Evolutionary conservation across 2,329 filamentous ascomycete species (phyloP), one percentile per base, ranked within the genome.

Genomic region (Cladosporium velox): DNA sequence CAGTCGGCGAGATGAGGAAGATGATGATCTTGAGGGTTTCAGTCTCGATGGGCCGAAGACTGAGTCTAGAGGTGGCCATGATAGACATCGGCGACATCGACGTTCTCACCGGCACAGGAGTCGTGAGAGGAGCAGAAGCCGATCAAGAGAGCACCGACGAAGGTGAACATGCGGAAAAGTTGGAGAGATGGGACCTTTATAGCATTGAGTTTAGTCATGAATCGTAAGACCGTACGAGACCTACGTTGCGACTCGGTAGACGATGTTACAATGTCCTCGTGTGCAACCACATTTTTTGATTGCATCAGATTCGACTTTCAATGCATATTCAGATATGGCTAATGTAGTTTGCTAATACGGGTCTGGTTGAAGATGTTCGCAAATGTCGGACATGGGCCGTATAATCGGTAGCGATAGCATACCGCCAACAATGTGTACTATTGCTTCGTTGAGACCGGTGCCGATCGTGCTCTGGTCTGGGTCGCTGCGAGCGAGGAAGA

Each of bases 1-100:
- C 2, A 30, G 66, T 26, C 44, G 59, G 34, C 38, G 54, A 26
- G 67, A 68, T 14, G 70, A 68, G 21, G 70, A 70, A 35, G 65
- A 65, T 30, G 73, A 72, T 51, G 70, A 69, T 58, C 69, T 76
- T 5, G 74, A 77, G 52, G 72, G 70, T 10, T 77, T 78, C 69
- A 72, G 67, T 62, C 69, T 78, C 1, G 74, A 76, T 61, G 68
- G 67, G 8, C 66, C 72, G 10, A 51, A 57, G n/a, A 60, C 66
- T 21, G 63, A 64, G 68, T 21, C 58, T 59, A 55, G 62, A 59
- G 41, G 24, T 38, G 66, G 65, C 12, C 66, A 66, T 63, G 66
- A 68, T 41, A 70, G 66, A 64, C 69, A 68, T 18, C 21, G 64
- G 49, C 69, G 65, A 38, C 65, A 67, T 21, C 68, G 57, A 6